Conservation (phyloP, 2,329 filamentous ascomycete species). For the Rutstroemia sydowiana region DNA sequence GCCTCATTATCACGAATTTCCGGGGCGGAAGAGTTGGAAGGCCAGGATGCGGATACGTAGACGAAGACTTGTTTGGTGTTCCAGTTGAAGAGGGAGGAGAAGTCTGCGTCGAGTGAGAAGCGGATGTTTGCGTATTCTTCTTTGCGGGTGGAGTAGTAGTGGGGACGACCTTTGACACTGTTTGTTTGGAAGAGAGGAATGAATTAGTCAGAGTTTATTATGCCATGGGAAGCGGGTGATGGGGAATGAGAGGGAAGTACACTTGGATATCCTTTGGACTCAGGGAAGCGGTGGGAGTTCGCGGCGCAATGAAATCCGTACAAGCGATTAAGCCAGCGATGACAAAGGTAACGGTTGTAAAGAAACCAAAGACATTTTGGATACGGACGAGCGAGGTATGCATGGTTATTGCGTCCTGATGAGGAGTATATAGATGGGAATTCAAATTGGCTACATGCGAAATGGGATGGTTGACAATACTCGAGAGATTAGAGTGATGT, state of each 20-base stretch:
- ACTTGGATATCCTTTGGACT: conserved; percentile 75
- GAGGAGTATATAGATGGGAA: neutral
- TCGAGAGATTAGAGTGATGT: too few relatives aligned
- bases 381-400: conserved; percentile 77
- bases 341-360: conserved; percentile 85
- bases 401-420: conserved; percentile 39
- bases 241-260: conserved; percentile 38
- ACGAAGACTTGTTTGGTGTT: conserved; percentile 98
- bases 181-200: neutral
- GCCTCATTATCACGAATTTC: conserved; percentile 50
- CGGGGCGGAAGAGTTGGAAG: conserved; percentile 27
- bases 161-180: conserved; percentile 82
- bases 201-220: conserved; percentile 12
- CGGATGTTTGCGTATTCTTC: conserved; percentile 94
- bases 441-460: conserved; percentile 1
- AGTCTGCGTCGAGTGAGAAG: conserved; percentile 88
- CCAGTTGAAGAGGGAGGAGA: conserved; percentile 93
- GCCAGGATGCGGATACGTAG: conserved; percentile 81
- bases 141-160: conserved; percentile 88
- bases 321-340: conserved; percentile 74
- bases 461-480: neutral
- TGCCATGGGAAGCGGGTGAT: neutral
- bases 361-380: conserved; percentile 95
- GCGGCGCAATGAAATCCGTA: conserved; percentile 65
- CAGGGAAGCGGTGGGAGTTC: conserved; percentile 59